These are phyloP conservation scores for Puccinia horiana DNA, from an alignment of 1,284 basidiomycete genomes.

Conservation along the genomic window DNA sequence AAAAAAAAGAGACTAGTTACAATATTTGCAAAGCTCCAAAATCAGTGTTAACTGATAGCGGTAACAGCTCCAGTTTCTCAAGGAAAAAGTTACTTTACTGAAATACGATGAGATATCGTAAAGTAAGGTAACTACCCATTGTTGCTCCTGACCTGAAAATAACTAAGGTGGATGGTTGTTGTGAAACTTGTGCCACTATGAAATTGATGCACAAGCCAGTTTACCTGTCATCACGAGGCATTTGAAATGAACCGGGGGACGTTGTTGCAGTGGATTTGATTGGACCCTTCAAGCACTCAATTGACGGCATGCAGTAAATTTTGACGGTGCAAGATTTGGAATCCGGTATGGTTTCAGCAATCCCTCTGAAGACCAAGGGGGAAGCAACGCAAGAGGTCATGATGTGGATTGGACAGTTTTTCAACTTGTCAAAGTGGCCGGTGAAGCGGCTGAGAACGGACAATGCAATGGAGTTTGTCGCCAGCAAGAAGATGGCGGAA, in stretches of 20 bases:
- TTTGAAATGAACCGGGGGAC: background rate
- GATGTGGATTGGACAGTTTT: background rate
- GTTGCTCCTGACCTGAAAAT: too few relatives aligned
- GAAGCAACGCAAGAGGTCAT: background rate
- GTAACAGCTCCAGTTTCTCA: too few relatives aligned
- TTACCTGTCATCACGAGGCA: background rate
- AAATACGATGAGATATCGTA: too few relatives aligned
- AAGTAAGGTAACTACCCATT: too few relatives aligned
- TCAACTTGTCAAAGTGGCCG: background rate
- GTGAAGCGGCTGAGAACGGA: background rate
- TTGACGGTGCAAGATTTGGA: background rate
- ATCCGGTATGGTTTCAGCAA: background rate
- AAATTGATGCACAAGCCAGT: background rate
- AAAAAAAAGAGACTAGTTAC: too few relatives aligned
- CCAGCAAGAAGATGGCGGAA: background rate
- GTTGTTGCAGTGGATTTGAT: background rate
- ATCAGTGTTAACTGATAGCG: too few relatives aligned
- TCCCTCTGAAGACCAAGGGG: background rate
- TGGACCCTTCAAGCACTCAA: background rate
- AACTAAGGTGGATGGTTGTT: background rate
- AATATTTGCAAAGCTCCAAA: too few relatives aligned
- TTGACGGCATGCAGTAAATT: background rate
- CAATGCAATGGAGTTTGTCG: background rate
- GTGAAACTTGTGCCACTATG: conserved; percentile 7
- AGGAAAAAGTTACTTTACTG: background rate